These are phyloP conservation scores for Kandelia obovata DNA, from an alignment of 345 rosid genomes.

Conservation along the genomic window DNA sequence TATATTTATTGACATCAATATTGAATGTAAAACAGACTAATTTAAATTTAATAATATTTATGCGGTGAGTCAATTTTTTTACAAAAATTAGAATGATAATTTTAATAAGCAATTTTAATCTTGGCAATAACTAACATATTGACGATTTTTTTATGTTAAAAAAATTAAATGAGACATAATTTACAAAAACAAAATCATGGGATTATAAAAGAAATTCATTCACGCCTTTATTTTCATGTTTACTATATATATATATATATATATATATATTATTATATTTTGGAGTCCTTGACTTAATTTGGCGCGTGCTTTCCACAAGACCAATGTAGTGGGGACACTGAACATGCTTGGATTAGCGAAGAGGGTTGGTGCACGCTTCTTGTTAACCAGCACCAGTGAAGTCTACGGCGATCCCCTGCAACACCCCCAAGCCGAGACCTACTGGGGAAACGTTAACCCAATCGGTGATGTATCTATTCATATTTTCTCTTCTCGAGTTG, in stretches of 20 bases:
- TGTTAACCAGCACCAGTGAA: constrained; percentile 90
- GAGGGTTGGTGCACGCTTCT: constrained; percentile 73
- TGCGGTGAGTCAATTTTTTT: too few relatives aligned
- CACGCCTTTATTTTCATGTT: background rate
- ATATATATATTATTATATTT: background rate
- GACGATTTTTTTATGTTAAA: too few relatives aligned
- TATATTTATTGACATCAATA: too few relatives aligned
- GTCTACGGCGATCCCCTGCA: constrained; percentile 88
- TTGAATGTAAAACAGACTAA: too few relatives aligned
- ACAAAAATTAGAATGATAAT: too few relatives aligned
- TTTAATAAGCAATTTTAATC: too few relatives aligned
- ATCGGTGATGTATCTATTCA: constrained; percentile 41
- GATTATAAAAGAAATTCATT: too few relatives aligned
- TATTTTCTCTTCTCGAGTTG: background rate
- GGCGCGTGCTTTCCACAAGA: constrained; percentile 45
- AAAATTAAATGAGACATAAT: background rate
- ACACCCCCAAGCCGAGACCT: constrained; percentile 82
- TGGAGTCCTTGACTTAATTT: constrained; percentile 31
- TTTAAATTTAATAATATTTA: too few relatives aligned
- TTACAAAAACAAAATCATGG: background rate
- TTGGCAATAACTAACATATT: too few relatives aligned
- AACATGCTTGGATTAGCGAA: constrained; percentile 85
- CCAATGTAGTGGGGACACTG: constrained; percentile 77
- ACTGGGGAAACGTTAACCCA: constrained; percentile 91
- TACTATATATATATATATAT: too few relatives aligned